Evolutionary conservation across 768 basidiomycete genomes (phyloP), one percentile per base, ranked within the genome.

Genomic region (Omphalotus guepiniiformis): DNA sequence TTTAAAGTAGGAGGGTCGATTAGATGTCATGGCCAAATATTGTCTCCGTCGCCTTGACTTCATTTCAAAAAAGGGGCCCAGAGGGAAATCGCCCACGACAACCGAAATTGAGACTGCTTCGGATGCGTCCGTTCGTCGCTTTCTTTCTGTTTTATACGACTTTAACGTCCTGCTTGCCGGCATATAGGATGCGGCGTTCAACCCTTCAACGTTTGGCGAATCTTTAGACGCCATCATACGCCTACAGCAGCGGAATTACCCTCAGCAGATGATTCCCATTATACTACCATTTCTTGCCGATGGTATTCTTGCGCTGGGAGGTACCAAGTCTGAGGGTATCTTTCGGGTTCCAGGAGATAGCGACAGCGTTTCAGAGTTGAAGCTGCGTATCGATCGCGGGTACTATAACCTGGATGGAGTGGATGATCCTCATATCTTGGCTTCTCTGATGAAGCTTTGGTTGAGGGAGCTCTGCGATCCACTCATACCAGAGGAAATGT

Each of bases 211-310:
- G 1, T 97, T 96, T 58, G 92, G 93, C 12, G 92, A 94, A 69
- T 84, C 89, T 0, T 73, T 97, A 11, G 88, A 88, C 53, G 82
- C 82, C 21, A 87, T 92, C 50, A 84, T 88, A 66, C 74, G 86
- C 37, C 70, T 93, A 8, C 93, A 96, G 66, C 83, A 85, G 58
- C 80, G 88, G 34, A 90, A 85, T 42, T 94, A 95, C 57, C 88
- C 92, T 2, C 72, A 79, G 45, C 81, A 87, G 55, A 86, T 83
- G 63, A 83, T 95, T 11, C 93, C 93, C 15, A 91, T 93, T 63
- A 89, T 97, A 56, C 80, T 97, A 6, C 91, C 93, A 12, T 96
- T 95, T 75, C 83, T 96, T 22, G 84, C 89, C 2, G 88, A 95
- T 55, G 91, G 90, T 1, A 93, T 96, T 55, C 78, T 97, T 37